Evolutionary conservation across 164 flowering plant species (phyloP), one percentile per base, ranked within the genome.

Genomic region (Amborella trichopoda): DNA sequence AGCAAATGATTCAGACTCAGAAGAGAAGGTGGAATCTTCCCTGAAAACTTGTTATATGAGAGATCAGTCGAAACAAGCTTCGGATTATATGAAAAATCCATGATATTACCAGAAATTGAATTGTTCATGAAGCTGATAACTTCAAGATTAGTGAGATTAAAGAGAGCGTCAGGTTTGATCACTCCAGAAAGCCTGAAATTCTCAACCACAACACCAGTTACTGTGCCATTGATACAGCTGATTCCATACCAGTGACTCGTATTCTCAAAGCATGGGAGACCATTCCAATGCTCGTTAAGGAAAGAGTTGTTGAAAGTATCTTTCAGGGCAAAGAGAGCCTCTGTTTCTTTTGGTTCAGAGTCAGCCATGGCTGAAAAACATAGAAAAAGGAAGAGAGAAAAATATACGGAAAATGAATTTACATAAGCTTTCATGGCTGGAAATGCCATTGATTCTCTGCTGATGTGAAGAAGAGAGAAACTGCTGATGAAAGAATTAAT

Each of bases 211-310:
- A 75, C 61, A 25, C 43, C 56, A 9, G 66, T 65, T 44, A 72
- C 71, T 45, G 66, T 63, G 39, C 49, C 60, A 22, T 33, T 36
- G 49, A 50, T 56, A 65, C 80, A 75, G 39, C 58, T 54, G 52
- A 75, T 64, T 0, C 80, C 80, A 20, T 63, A 34, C 80, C 80
- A 75, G n/a, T n/a, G n/a, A n/a, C n/a, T n/a, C n/a, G n/a, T n/a
- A n/a, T 63, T 41, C 38, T 10, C 13, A 34, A 44, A 50, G 60
- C 76, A 72, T 5, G 52, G 68, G 9, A 55, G 23, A 28, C 73
- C 67, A 6, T 36, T 60, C 84, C 84, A 75, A 40, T 67, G 67
- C 3, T 26, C 5, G 33, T 62, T 56, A 2, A 78, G 68, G 26
- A 62, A 60, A 12, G 69, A n/a, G 48, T 54, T 6, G 33, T 75